Conservation (phyloP, 2,329 filamentous ascomycete genomes). For the Microthyrium microscopicum region DNA sequence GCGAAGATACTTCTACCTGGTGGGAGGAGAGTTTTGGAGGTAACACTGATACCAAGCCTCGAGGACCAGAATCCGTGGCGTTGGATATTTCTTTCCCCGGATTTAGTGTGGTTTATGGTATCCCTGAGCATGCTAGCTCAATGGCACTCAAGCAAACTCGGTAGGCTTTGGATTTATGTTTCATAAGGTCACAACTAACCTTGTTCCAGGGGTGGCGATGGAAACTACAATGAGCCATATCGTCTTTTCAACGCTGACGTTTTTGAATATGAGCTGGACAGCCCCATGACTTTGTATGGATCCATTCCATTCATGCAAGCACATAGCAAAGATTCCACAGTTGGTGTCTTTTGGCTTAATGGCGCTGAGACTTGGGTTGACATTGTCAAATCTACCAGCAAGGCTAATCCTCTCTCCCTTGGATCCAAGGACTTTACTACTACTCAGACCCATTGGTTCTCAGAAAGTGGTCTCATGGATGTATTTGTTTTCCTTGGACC, state of each 20-base stretch:
- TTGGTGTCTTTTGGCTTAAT: slow-evolving; percentile 95
- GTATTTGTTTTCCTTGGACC: slow-evolving; percentile 91
- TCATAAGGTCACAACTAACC: slow-evolving; percentile 1
- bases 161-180: slow-evolving; percentile 17
- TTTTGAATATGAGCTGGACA: slow-evolving; percentile 93
- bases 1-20: slow-evolving; percentile 70
- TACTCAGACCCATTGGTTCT: slow-evolving; percentile 93
- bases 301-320: slow-evolving; percentile 96
- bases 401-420: slow-evolving; percentile 60
- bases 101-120: slow-evolving; percentile 85
- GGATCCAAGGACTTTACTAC: slow-evolving; percentile 51
- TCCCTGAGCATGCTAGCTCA: slow-evolving; percentile 81
- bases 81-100: slow-evolving; percentile 85
- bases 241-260: slow-evolving; percentile 92
- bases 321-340: slow-evolving; percentile 80
- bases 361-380: slow-evolving; percentile 96
- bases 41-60: slow-evolving; percentile 89
- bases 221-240: slow-evolving; percentile 78
- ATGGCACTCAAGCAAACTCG: slow-evolving; percentile 80
- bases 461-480: slow-evolving; percentile 76
- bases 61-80: slow-evolving; percentile 79
- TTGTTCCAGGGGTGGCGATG: slow-evolving; percentile 49
- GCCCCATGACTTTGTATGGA: slow-evolving; percentile 97
- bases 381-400: slow-evolving; percentile 62
- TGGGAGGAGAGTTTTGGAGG: slow-evolving; percentile 96